These are phyloP conservation scores for Calonectria montana DNA, from an alignment of 2,329 filamentous ascomycete genomes.

Conservation along the genomic window DNA sequence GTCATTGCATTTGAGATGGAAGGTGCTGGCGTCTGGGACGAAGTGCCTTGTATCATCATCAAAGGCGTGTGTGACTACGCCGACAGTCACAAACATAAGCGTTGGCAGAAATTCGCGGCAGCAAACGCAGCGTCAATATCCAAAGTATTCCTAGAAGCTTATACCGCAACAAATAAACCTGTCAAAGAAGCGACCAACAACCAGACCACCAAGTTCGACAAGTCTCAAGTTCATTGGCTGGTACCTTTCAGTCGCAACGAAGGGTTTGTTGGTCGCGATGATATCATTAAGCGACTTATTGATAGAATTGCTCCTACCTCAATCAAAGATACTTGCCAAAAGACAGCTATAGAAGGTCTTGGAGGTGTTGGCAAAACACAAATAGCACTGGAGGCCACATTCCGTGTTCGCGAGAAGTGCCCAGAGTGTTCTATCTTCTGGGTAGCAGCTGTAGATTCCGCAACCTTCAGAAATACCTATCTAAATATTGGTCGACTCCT, in stretches of 20 bases:
- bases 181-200: not conserved
- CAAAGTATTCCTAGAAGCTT: not conserved
- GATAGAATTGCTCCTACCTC: not conserved
- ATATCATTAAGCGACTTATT: conserved; percentile 19
- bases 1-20: not conserved
- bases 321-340: not conserved
- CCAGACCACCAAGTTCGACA: too few species aligned
- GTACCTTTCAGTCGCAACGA: conserved; percentile 43
- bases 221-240: not conserved
- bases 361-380: conserved; percentile 54
- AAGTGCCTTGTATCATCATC: not conserved
- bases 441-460: conserved; percentile 46
- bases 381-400: conserved; percentile 50
- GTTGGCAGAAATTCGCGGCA: not conserved
- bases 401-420: conserved; percentile 36
- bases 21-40: not conserved
- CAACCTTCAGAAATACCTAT: conserved; percentile 50
- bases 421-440: conserved; percentile 54
- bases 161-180: too few species aligned
- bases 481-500: conserved; percentile 45
- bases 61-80: not conserved
- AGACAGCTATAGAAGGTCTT: conserved; percentile 42
- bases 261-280: conserved; percentile 40
- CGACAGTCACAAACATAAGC: not conserved
- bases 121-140: not conserved